Evolutionary conservation across 1,284 basidiomycete species (phyloP).

Genomic region (Leccinum pachyderme): DNA sequence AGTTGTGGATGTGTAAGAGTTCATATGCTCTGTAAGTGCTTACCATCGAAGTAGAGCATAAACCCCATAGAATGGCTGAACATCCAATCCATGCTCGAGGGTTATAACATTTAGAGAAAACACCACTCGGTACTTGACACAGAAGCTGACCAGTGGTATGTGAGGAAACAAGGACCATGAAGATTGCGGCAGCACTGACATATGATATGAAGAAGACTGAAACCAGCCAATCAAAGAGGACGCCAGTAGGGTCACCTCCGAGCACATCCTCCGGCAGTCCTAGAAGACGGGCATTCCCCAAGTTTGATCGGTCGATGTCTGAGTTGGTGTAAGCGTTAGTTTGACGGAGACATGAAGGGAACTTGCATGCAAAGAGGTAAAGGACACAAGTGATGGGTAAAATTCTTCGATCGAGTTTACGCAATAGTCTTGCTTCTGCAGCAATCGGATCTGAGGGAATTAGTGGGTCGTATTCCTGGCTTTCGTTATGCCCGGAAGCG

Average conservation of each 20-base stretch:
- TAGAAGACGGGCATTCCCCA: slow-evolving; percentile 77
- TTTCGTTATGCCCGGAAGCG: background rate
- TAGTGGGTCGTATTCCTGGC: slow-evolving; percentile 20
- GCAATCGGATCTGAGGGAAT: slow-evolving; percentile 19
- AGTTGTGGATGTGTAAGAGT: background rate
- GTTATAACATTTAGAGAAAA: slow-evolving; percentile 63
- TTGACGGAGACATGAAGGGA: slow-evolving; percentile 10
- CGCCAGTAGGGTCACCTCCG: slow-evolving; percentile 63
- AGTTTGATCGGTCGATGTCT: slow-evolving; percentile 73
- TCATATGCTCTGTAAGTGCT: slow-evolving; percentile 6
- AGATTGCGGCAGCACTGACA: slow-evolving; percentile 38
- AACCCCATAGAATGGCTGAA: slow-evolving; percentile 68
- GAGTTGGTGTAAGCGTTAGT: slow-evolving; percentile 4
- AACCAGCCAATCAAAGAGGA: slow-evolving; percentile 70
- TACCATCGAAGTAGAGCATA: slow-evolving; percentile 70
- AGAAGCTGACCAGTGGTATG: slow-evolving; percentile 47
- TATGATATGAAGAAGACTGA: slow-evolving; percentile 77
- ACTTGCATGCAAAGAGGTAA: slow-evolving; percentile 73
- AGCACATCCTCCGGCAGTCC: slow-evolving; percentile 63
- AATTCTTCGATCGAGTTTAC: slow-evolving; percentile 66
- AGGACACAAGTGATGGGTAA: slow-evolving; percentile 68
- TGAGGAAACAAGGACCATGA: background rate
- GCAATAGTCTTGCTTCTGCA: slow-evolving; percentile 58
- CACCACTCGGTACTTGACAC: slow-evolving; percentile 63
- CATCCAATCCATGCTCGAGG: slow-evolving; percentile 66